Evolutionary conservation across 257 asterid species (phyloP).

Genomic region (Galeopsis tetrahit): DNA sequence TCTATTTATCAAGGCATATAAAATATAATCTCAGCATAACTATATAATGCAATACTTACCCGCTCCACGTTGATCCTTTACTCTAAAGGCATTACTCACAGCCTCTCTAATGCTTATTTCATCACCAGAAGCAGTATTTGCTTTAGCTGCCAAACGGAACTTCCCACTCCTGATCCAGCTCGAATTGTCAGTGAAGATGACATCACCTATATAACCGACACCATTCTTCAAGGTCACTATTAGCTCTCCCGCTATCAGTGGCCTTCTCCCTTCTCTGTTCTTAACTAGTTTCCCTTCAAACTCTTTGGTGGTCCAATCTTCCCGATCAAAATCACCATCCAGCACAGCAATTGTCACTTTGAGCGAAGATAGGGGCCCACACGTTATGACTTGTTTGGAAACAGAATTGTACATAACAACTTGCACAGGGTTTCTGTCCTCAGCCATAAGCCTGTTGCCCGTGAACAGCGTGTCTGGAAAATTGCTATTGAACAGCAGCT

Average conservation of each 20-base stretch:
- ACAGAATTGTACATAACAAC: constrained; percentile 52
- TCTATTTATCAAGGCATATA: constrained; percentile 11
- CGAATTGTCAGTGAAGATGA: constrained; percentile 83
- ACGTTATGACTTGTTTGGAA: constrained; percentile 45
- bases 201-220: constrained; percentile 63
- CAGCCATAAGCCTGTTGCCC: constrained; percentile 47
- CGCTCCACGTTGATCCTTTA: constrained; percentile 94
- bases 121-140: constrained; percentile 22
- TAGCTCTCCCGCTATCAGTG: constrained; percentile 69
- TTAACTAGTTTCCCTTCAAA: constrained; percentile 49
- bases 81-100: constrained; percentile 69
- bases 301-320: constrained; percentile 68
- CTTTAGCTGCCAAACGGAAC: constrained; percentile 70
- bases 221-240: constrained; percentile 60
- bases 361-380: constrained; percentile 61
- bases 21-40: neutral
- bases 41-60: constrained; percentile 49
- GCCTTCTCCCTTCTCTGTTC: constrained; percentile 86
- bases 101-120: constrained; percentile 68
- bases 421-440: constrained; percentile 41
- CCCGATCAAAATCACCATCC: constrained; percentile 82
- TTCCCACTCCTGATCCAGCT: constrained; percentile 89
- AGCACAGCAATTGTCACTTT: constrained; percentile 62
- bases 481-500: constrained; percentile 51
- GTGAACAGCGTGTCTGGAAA: constrained; percentile 70